Conservation (phyloP, 768 basidiomycete genomes). For the Hysterangium stoloniferum region DNA sequence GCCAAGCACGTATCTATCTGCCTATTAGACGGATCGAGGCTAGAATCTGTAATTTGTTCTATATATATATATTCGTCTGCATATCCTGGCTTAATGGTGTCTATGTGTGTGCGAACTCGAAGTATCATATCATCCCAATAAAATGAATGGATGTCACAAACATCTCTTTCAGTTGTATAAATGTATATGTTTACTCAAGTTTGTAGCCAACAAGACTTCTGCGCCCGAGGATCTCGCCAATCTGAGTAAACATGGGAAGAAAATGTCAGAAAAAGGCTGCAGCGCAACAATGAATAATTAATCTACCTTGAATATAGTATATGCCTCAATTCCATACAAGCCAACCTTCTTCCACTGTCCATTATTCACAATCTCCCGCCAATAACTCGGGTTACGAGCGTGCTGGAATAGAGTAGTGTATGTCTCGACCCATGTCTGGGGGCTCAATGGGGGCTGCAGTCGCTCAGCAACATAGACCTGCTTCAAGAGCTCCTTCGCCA, state of each 20-base stretch:
- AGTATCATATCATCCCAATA: too few relatives aligned
- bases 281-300: background rate
- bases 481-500: conserved; percentile 67
- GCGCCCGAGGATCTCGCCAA: conserved; percentile 84
- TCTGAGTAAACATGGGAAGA: conserved; percentile 30
- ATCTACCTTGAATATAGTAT: conserved; percentile 80
- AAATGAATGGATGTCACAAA: too few relatives aligned
- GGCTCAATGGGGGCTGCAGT: conserved; percentile 56
- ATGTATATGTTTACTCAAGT: conserved; percentile 37
- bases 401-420: conserved; percentile 62
- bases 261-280: background rate
- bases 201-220: conserved; percentile 77
- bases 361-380: conserved; percentile 48
- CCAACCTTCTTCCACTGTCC: conserved; percentile 65
- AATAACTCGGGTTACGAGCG: conserved; percentile 49
- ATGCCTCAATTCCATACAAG: conserved; percentile 78
- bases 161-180: too few relatives aligned
- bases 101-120: background rate
- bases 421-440: conserved; percentile 44
- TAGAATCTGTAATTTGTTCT: background rate
- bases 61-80: background rate
- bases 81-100: background rate
- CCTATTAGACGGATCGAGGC: background rate
- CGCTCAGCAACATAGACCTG: conserved; percentile 65
- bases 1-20: background rate